Evolutionary conservation across 345 rosid genomes (phyloP).

Genomic region (Melaleuca quinquenervia): DNA sequence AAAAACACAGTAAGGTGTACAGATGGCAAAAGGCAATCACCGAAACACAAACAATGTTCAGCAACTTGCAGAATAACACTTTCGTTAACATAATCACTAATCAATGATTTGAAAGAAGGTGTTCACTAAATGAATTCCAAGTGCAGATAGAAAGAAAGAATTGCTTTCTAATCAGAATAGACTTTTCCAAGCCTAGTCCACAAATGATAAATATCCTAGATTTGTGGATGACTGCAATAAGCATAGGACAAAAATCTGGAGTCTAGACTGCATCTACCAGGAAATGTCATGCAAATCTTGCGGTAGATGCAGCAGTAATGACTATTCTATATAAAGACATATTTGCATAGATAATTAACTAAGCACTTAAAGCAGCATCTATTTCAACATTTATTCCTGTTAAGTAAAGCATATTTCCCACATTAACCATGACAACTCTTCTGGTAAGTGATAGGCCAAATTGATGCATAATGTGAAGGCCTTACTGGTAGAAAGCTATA

Average conservation of each 20-base stretch:
- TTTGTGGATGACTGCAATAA: neutral
- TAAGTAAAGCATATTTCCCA: neutral
- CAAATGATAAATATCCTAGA: neutral
- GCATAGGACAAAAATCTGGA: neutral
- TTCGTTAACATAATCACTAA: neutral
- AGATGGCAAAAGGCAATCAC: neutral
- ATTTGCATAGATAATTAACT: neutral
- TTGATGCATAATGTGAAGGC: neutral
- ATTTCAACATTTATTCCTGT: neutral
- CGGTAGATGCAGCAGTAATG: neutral
- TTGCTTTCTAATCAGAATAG: neutral
- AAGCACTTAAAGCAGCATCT: neutral
- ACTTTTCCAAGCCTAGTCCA: neutral
- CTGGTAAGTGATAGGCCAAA: neutral
- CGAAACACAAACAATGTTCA: neutral
- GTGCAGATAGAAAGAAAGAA: neutral
- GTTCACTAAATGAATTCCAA: neutral
- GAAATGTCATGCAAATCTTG: neutral
- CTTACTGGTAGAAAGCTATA: neutral
- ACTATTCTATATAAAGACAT: neutral
- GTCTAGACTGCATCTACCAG: neutral
- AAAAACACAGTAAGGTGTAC: conserved; percentile 5
- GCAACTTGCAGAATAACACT: neutral
- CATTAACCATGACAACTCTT: neutral
- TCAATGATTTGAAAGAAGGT: neutral